These are phyloP conservation scores for Dioscorea dumetorum DNA, from an alignment of 106 monocot genomes.

Conservation along the genomic window DNA sequence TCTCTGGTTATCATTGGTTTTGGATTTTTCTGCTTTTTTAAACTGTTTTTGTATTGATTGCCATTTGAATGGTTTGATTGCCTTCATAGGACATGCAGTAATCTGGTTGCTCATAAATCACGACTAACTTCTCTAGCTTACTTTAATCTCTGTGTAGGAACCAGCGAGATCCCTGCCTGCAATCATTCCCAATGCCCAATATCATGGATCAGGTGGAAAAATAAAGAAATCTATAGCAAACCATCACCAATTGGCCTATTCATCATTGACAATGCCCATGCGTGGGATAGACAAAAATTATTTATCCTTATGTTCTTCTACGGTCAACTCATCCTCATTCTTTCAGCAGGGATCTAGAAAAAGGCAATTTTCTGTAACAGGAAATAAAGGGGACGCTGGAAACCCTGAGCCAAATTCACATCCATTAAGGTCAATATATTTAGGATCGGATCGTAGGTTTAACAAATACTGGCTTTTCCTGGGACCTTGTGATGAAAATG, in stretches of 20 bases:
- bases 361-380: slow-evolving; percentile 8
- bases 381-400: slow-evolving; percentile 1
- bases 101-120: neutral
- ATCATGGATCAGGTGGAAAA: slow-evolving; percentile 73
- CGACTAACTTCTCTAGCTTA: neutral
- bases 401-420: slow-evolving; percentile 20
- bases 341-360: slow-evolving; percentile 9
- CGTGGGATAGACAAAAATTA: neutral
- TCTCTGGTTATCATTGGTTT: neutral
- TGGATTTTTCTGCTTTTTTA: neutral
- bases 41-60: neutral
- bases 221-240: slow-evolving; percentile 59
- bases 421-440: slow-evolving; percentile 46
- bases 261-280: neutral
- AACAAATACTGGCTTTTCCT: slow-evolving; percentile 97
- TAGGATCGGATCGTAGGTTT: slow-evolving; percentile 88
- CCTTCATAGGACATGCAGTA: too few relatives aligned
- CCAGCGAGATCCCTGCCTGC: slow-evolving; percentile 7
- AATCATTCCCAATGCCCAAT: slow-evolving; percentile 6
- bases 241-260: neutral
- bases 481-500: slow-evolving; percentile 65
- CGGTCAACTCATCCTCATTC: slow-evolving; percentile 9
- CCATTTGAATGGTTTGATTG: too few relatives aligned
- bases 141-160: slow-evolving; percentile 34
- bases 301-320: slow-evolving; percentile 4